Conservation (phyloP, 345 rosid species). For the Syzygium oleosum region DNA sequence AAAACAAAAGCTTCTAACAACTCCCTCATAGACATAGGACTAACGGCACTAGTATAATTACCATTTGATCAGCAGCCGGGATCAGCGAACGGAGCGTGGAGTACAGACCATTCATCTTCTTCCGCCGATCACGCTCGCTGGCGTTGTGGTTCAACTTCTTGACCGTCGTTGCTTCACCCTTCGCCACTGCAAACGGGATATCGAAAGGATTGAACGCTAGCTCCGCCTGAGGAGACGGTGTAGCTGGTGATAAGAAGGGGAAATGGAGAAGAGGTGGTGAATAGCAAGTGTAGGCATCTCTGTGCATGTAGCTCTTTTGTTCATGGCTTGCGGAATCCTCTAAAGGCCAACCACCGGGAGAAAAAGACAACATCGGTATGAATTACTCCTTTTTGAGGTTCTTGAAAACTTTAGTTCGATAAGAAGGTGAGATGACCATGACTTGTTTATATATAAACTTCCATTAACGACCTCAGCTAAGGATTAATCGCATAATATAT, state of each 20-base stretch:
- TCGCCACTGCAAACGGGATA: not conserved
- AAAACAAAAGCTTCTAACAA: not conserved
- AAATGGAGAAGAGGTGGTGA: not conserved
- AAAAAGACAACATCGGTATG: not conserved
- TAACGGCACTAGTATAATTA: not conserved
- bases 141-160: slow-evolving; percentile 66
- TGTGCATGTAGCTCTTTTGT: not conserved
- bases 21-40: not conserved
- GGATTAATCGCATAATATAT: not conserved
- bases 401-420: not conserved
- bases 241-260: not conserved
- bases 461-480: not conserved
- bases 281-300: not conserved
- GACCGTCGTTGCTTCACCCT: not conserved
- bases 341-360: not conserved
- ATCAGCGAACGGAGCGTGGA: slow-evolving; percentile 52
- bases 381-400: not conserved
- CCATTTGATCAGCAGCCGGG: slow-evolving; percentile 37
- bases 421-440: not conserved
- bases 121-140: slow-evolving; percentile 53
- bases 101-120: slow-evolving; percentile 41
- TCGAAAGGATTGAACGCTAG: not conserved
- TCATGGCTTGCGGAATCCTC: not conserved
- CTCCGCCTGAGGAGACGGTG: not conserved
- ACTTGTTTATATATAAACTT: not conserved